Evolutionary conservation across 2,329 filamentous ascomycete species (phyloP).

Genomic region (Microdochium bolleyi): DNA sequence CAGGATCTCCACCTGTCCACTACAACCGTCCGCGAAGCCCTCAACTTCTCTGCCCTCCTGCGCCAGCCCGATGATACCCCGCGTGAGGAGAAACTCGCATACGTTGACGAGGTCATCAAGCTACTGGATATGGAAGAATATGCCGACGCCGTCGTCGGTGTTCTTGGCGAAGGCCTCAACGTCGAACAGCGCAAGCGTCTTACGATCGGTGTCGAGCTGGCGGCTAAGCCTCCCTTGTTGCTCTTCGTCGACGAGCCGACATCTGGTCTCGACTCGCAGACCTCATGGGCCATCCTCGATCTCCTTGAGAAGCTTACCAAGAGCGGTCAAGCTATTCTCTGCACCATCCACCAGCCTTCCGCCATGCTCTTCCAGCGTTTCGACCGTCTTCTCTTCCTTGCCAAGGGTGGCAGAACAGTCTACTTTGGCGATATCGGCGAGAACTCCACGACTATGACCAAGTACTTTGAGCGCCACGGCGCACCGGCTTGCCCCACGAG

Average conservation of each 20-base stretch:
- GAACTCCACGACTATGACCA: slow-evolving; percentile 58
- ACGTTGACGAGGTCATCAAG: slow-evolving; percentile 86
- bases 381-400: slow-evolving; percentile 71
- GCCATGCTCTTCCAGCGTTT: slow-evolving; percentile 92
- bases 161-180: slow-evolving; percentile 79
- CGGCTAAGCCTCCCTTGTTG: slow-evolving; percentile 81
- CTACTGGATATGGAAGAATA: slow-evolving; percentile 86
- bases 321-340: slow-evolving; percentile 87
- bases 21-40: slow-evolving; percentile 78
- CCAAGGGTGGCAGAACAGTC: slow-evolving; percentile 67
- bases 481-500: slow-evolving; percentile 54
- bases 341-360: slow-evolving; percentile 95
- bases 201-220: slow-evolving; percentile 93
- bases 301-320: slow-evolving; percentile 85
- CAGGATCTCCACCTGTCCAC: slow-evolving; percentile 84
- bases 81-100: slow-evolving; percentile 70
- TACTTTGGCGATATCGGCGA: slow-evolving; percentile 77
- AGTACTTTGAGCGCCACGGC: slow-evolving; percentile 71
- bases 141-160: slow-evolving; percentile 83
- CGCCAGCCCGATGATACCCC: slow-evolving; percentile 73
- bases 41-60: slow-evolving; percentile 78
- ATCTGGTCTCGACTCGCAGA: slow-evolving; percentile 87
- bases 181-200: slow-evolving; percentile 66
- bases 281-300: slow-evolving; percentile 85
- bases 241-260: slow-evolving; percentile 94